phyloP scores from a whole-genome alignment of 371 early-diverging fungal species.

The Mucor indicus region DNA sequence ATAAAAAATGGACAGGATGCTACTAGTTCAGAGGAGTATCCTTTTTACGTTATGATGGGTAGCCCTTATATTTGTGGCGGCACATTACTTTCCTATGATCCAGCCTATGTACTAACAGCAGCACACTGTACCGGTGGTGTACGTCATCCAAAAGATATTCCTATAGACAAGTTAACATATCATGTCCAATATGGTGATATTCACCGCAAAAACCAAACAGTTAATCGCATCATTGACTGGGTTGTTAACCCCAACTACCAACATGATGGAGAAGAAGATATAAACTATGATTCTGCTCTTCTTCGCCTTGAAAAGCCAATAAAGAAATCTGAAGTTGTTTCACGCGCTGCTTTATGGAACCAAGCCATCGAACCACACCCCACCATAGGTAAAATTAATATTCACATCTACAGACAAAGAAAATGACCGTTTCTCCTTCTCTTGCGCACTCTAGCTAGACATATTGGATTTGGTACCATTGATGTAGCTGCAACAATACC shows the following conservation, averaged over 20 bases:
- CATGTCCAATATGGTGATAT: slow-evolving; percentile 14
- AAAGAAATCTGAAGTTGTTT: slow-evolving; percentile 12
- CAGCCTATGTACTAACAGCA: slow-evolving; percentile 42
- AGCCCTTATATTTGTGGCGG: slow-evolving; percentile 52
- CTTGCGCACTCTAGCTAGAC: slow-evolving; percentile 13
- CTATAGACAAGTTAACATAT: no score
- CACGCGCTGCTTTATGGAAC: slow-evolving; percentile 35
- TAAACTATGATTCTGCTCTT: slow-evolving; percentile 40
- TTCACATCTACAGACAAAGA: no score
- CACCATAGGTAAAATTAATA: no score
- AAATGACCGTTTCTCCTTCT: no score
- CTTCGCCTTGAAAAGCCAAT: slow-evolving; percentile 27
- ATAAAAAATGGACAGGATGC: no score
- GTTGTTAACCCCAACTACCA: slow-evolving; percentile 36
- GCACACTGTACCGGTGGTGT: slow-evolving; percentile 45
- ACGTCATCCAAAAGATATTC: slow-evolving; percentile 9
- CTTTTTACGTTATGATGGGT: slow-evolving; percentile 44
- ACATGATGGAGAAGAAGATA: slow-evolving; percentile 12
- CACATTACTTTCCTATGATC: slow-evolving; percentile 35
- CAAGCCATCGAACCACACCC: no score
- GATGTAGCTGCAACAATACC: slow-evolving; percentile 16
- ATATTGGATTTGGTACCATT: slow-evolving; percentile 40
- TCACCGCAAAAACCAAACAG: not conserved
- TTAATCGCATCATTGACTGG: slow-evolving; percentile 25
- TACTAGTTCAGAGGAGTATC: no score